Base-by-base conservation (phyloP, 371 early-diverging fungal species). In the Mortierella sp. region DNA sequence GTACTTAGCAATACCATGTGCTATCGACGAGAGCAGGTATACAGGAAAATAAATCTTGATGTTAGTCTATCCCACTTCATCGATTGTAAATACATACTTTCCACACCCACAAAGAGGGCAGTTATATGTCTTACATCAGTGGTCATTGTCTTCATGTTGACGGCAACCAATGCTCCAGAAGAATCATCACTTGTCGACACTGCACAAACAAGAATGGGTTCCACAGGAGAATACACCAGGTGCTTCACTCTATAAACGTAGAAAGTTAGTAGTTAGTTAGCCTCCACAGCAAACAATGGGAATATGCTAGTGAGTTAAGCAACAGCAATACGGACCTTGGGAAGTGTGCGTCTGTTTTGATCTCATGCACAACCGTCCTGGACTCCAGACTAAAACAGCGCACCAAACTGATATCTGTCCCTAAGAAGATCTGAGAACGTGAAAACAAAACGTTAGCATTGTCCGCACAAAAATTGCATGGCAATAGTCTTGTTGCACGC, bases 131-230 rank as follows among this genome's bases (percentile, higher is more conserved):
- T 71, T 83, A 86, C 87, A 64, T 81, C 83, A 15, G 82, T 76
- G 2, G 84, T 62, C 85, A 85, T 83, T 7, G 86, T 81, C 52
- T 87, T 89, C 84, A 88, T 81, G 62, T 87, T 84, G 83, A 87
- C 84, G 1, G 86, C 82, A 1, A 86, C 76, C 44, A 89, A 55
- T 7, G 83, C 83, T 34, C 84, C 83, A 34, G 79, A 67, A 21
- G 70, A 42, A 8, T 80, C 50, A 39, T 69, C 72, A 51, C 70
- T 81, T 41, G 78, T 68, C 14, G 85, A 79, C 1, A 82, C 84
- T 14, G 86, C 79, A 44, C 86, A 84, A 6, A 86, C 83, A 50
- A 88, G 79, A 31, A 86, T 71, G 6, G 87, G 83, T 55, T 86
- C 87, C 3, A 82, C 83, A n/a, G 88, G 90, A 26, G 84, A 87